Evolutionary conservation across 2,329 filamentous ascomycete genomes (phyloP), one percentile per base, ranked within the genome.

Genomic region (Teratosphaeria viscida): DNA sequence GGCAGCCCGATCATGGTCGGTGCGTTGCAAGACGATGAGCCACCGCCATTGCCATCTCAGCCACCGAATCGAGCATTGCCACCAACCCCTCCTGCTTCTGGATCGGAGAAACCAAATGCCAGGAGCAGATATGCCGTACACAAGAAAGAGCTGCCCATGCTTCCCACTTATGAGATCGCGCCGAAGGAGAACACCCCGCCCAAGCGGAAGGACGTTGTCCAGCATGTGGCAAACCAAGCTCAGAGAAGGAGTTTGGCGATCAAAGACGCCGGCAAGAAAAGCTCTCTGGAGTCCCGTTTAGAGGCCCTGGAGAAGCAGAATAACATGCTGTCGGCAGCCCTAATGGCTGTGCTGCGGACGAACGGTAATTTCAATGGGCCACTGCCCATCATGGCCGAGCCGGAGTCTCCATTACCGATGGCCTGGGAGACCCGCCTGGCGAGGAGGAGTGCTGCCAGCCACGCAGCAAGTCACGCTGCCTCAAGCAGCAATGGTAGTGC

Each of bases 281-380:
- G 62, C 6, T 62, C 62, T 7, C 60, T 74, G 16, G 69, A 72
- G 37, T 68, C 72, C 32, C 68, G 73, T 2, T 60, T 76, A 39
- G 72, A 74, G 53, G 71, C 70, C 14, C 61, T 76, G 27, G 73
- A 75, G 61, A 71, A 74, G 43, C 71, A 75, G 57, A 76, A 76
- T 58, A 66, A 66, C 16, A 57, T 76, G 7, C 66, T 76, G 8
- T 71, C 72, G 29, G 74, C 74, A 8, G 74, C 74, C 5, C 63
- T 76, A 27, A 71, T 73, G 66, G 74, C 74, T 5, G 72, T 76
- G 49, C 59, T 76, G 37, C 68, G 70, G 54, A 74, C 72, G 2
- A 72, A 71, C 35, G 71, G 73, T 0, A 66, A 61, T 12, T 61
- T 73, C 52, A 72, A 74, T 55, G 60, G 65, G 10, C 70, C 70